phyloP scores from a whole-genome alignment of 352 stramenopile genomes.

The Phytopythium montanum region DNA sequence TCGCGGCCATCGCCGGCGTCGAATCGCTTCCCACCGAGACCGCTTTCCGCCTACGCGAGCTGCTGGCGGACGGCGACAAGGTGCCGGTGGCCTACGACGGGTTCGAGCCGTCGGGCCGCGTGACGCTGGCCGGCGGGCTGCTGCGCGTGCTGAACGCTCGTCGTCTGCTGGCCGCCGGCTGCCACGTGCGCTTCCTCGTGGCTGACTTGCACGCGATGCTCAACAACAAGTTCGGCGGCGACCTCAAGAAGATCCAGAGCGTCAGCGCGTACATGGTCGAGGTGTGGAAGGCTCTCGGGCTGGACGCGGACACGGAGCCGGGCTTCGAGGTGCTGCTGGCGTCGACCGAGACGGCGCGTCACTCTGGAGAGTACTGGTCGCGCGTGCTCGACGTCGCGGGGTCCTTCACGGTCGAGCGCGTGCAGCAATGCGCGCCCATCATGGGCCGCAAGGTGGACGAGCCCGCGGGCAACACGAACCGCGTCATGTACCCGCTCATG shows the following conservation, averaged over 20 bases:
- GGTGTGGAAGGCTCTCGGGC: slow-evolving; percentile 98
- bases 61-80: slow-evolving; percentile 75
- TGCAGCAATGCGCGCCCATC: slow-evolving; percentile 98
- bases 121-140: slow-evolving; percentile 97
- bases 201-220: slow-evolving; percentile 99
- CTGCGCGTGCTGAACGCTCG: slow-evolving; percentile 95
- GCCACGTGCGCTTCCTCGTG: slow-evolving; percentile 98
- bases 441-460: slow-evolving; percentile 94
- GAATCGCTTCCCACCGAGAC: slow-evolving; percentile 30
- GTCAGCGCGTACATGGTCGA: slow-evolving; percentile 97
- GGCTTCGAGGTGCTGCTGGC: slow-evolving; percentile 98
- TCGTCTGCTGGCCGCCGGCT: slow-evolving; percentile 86
- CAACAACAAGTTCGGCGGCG: slow-evolving; percentile 99
- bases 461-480: slow-evolving; percentile 88
- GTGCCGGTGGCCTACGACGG: slow-evolving; percentile 94
- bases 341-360: slow-evolving; percentile 91
- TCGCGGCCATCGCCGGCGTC: slow-evolving; percentile 47
- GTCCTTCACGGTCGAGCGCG: slow-evolving; percentile 87
- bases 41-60: slow-evolving; percentile 68
- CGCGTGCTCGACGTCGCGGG: slow-evolving; percentile 91
- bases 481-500: slow-evolving; percentile 97
- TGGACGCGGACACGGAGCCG: slow-evolving; percentile 86
- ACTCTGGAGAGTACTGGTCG: slow-evolving; percentile 90
- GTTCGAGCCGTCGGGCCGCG: slow-evolving; percentile 97
- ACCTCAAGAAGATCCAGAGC: slow-evolving; percentile 96